Percentiles rank a stretch among this genome's conserved stretches.
Evolutionary conservation across 495 filamentous ascomycete genomes (phyloP).

Genomic region (Podospora sp.): DNA sequence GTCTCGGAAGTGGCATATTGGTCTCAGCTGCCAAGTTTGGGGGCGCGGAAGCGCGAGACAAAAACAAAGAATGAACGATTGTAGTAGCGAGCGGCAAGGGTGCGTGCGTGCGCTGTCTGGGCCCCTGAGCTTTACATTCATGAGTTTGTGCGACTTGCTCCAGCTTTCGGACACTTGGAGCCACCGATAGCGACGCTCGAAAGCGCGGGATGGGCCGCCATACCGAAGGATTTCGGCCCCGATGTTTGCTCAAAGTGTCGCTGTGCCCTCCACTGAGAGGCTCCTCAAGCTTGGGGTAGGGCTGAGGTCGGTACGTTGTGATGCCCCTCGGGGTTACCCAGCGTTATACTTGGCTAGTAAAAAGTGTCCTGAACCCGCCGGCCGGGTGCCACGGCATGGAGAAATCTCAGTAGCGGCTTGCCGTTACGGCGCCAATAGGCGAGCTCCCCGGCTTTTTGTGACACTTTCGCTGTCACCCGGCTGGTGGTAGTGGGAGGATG

Average conservation of each 20-base stretch:
- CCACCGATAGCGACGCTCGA: background rate
- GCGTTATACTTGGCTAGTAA: background rate
- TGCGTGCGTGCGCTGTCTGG: background rate
- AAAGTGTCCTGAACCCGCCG: background rate
- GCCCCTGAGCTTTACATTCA: background rate
- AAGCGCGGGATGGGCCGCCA: background rate
- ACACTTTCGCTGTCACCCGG: background rate
- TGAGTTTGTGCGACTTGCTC: background rate
- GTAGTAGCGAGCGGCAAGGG: background rate
- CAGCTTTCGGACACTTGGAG: background rate
- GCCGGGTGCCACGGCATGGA: background rate
- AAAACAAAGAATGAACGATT: background rate
- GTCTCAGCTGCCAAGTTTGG: background rate
- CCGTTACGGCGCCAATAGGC: background rate
- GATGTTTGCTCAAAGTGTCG: background rate
- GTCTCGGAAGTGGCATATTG: background rate
- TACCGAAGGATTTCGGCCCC: background rate
- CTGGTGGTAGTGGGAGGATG: background rate
- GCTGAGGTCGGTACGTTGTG: background rate
- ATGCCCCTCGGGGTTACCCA: background rate
- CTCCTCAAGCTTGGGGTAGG: background rate
- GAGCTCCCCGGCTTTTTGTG: background rate
- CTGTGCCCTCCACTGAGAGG: background rate
- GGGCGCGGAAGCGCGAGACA: background rate
- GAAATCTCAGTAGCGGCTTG: background rate